Evolutionary conservation across 352 stramenopile genomes (phyloP).

Genomic region (Phytophthora pisi): DNA sequence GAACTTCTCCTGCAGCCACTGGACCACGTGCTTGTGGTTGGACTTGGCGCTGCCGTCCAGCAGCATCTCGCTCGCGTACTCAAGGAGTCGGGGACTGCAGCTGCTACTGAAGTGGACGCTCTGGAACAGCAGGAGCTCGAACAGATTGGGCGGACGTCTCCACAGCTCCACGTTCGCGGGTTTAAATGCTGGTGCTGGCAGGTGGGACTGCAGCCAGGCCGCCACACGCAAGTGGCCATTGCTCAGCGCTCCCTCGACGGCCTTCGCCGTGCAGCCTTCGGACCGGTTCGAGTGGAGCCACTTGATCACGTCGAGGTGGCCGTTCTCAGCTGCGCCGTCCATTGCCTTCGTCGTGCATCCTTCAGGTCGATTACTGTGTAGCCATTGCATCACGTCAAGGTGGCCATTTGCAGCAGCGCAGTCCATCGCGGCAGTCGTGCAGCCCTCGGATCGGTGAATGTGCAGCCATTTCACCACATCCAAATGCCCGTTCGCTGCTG

Average conservation of each 20-base stretch:
- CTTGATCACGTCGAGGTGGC: constrained; percentile 20
- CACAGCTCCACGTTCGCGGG: constrained; percentile 8
- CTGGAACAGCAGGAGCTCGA: constrained; percentile 21
- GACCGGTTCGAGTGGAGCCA: constrained; percentile 13
- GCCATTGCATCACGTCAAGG: constrained; percentile 17
- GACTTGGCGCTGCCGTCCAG: constrained; percentile 21
- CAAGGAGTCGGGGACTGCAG: neutral
- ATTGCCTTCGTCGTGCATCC: constrained; percentile 22
- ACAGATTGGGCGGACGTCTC: constrained; percentile 1
- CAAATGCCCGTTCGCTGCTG: constrained; percentile 23
- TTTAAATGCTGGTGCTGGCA: neutral
- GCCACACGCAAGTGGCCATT: constrained; percentile 17
- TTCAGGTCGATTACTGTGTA: constrained; percentile 3
- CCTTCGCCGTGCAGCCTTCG: constrained; percentile 18
- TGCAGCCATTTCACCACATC: constrained; percentile 28
- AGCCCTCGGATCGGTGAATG: constrained; percentile 18
- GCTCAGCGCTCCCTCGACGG: constrained; percentile 17
- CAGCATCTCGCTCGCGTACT: constrained; percentile 3
- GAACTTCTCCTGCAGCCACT: constrained; percentile 15
- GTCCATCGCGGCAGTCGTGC: constrained; percentile 23
- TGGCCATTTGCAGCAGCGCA: constrained; percentile 25
- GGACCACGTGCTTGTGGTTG: constrained; percentile 14
- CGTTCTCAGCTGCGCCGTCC: constrained; percentile 22
- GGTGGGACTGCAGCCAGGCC: constrained; percentile 4
- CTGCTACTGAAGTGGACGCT: constrained; percentile 14